phyloP scores from a whole-genome alignment of 2,329 filamentous ascomycete genomes.

The Arthroderma sp. region DNA sequence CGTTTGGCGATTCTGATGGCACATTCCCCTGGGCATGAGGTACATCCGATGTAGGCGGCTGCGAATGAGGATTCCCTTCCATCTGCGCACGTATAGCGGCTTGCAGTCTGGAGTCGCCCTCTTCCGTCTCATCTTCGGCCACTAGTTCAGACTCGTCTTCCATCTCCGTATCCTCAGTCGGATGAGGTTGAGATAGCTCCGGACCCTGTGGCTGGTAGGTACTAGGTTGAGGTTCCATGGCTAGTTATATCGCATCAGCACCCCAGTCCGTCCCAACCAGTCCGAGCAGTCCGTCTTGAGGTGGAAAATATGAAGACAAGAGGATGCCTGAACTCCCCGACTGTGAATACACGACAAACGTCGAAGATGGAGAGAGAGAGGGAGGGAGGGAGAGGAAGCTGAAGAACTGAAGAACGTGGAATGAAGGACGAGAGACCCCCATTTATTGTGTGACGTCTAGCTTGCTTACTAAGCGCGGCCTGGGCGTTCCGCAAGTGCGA shows the following conservation, averaged over 20 bases:
- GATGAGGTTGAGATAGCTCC: not conserved
- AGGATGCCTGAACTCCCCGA: too few relatives aligned
- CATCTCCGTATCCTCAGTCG: slow-evolving; percentile 9
- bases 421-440: not conserved
- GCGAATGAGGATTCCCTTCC: slow-evolving; percentile 7
- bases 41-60: not conserved
- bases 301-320: too few relatives aligned
- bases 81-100: slow-evolving; percentile 15
- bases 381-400: not conserved
- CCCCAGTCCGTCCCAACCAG: too few relatives aligned
- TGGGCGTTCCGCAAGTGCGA: not conserved
- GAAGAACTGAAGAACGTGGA: too few relatives aligned
- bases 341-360: too few relatives aligned
- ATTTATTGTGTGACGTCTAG: slow-evolving; percentile 3
- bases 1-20: not conserved
- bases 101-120: slow-evolving; percentile 14
- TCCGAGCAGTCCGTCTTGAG: too few relatives aligned
- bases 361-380: not conserved
- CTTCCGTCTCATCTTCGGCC: slow-evolving; percentile 5
- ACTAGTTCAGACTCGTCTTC: slow-evolving; percentile 4
- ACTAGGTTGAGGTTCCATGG: not conserved
- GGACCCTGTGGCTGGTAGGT: not conserved
- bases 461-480: not conserved
- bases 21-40: not conserved
- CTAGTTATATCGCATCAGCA: not conserved